Evolutionary conservation across 306 rosid genomes (phyloP), one percentile per base, ranked within the genome.

Genomic region (Cicer bijugum): DNA sequence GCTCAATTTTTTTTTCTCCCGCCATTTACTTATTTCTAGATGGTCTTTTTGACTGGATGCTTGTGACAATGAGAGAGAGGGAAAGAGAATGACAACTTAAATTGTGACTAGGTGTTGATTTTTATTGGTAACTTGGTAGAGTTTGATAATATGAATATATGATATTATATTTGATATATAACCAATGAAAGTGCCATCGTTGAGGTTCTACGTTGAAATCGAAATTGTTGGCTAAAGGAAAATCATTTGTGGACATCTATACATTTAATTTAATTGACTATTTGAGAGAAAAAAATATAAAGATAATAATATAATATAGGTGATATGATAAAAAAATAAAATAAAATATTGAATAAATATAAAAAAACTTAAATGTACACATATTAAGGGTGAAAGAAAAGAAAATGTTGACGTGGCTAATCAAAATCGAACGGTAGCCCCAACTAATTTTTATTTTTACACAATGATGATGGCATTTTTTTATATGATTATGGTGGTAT

Each of bases 341-440:
- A 20, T 1, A 1, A 20, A 20, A 20, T 1, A 20, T 20, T 2
- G 2, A 20, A 20, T 20, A 2, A 20, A 20, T 20, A 20, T 2
- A 23, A 23, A 23, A 23, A 23, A 23, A 23, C 2, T 23, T 0
- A 23, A 23, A 2, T 20, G 28, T 3, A 23, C 33, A 23, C 3
- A 23, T 23, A 23, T 23, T 1, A 3, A 65, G 33, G 44, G 53
- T 28, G 23, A 61, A 37, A 55, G 68, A 7, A 57, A 47, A 82
- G 82, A 67, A 63, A 67, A 75, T 35, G 95, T 87, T 86, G 95
- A 89, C 63, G 92, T 76, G 92, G 97, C 88, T 76, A 81, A 71
- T 77, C 85, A 75, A 72, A 23, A 17, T 46, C 64, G 91, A 23
- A 17, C 40, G 67, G 89, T 79, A 80, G 88, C 97, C 91, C 91